Percentiles rank a stretch among this genome's conserved stretches.
phyloP scores from a whole-genome alignment of 225 moss, liverwort and hornwort genomes.

The Marchantia polymorpha region DNA sequence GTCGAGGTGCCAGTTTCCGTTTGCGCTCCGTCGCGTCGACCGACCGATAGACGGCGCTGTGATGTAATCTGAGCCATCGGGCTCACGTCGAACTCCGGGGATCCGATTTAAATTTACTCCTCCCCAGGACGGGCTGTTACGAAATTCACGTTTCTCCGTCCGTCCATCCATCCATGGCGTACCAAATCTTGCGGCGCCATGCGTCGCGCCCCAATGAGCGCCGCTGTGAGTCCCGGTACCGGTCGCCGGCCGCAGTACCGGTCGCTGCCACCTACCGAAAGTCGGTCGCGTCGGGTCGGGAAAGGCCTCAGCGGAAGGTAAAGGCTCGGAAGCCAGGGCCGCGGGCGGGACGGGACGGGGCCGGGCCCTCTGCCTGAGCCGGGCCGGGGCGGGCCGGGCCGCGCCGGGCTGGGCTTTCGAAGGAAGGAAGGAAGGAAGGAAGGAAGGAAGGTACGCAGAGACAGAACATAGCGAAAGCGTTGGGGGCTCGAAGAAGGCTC shows the following conservation, averaged over 20 bases:
- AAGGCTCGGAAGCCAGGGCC: background rate
- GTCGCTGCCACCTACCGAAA: background rate
- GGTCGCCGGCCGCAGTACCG: background rate
- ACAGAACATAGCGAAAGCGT: conserved; percentile 6
- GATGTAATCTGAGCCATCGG: background rate
- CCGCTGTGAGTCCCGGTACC: conserved; percentile 9
- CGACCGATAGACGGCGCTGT: too few relatives aligned
- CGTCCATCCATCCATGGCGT: conserved; percentile 26
- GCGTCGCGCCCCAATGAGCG: conserved; percentile 26
- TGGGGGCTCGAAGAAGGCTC: background rate
- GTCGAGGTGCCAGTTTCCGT: too few relatives aligned
- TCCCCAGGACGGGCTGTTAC: background rate
- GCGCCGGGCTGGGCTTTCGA: background rate
- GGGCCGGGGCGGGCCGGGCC: background rate
- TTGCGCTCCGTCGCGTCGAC: too few relatives aligned
- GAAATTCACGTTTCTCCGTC: background rate
- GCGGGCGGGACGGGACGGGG: background rate
- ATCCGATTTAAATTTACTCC: background rate
- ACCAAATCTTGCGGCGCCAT: conserved; percentile 36
- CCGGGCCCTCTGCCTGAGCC: background rate
- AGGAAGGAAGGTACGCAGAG: background rate
- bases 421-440: background rate
- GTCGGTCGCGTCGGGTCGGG: background rate
- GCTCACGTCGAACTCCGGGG: background rate
- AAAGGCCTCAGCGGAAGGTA: background rate